Base-by-base conservation (phyloP, 768 basidiomycete species). In the Cyclocybe cylindracea region DNA sequence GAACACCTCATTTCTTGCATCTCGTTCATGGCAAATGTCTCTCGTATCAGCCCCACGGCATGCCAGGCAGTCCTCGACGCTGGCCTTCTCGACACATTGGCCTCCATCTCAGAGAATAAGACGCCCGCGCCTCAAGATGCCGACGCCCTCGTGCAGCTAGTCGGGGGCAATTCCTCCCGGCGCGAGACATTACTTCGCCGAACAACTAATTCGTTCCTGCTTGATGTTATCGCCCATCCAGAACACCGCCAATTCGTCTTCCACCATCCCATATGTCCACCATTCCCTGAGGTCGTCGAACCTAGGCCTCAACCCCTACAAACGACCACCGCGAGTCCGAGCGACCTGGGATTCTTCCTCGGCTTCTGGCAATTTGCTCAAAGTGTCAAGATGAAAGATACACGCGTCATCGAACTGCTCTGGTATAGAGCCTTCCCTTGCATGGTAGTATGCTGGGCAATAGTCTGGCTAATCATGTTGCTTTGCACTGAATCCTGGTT, bases 211-310 rank as follows among this genome's bases (percentile, higher is more conserved):
- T 47, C 51, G 2, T 43, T 53, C 34, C 46, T 56, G 10, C 46
- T 56, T 36, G 55, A 56, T 14, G 45, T 51, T 13, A 38, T 51
- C 5, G 40, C 50, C 31, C 48, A 56, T 33, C 44, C 44, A 24
- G 55, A 56, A 16, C 50, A 56, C 33, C 55, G 46, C 16, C 34
- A 51, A 11, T n/a, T 31, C 34, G 46, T 56, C 7, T 41, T 46
- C 7, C 32, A 33, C 9, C 55, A 56, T 56, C 50, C 50, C 9
- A 38, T 56, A 8, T 51, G 42, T 33, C 50, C 55, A 3, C 36
- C 48, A 31, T 41, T 49, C 13, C 39, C 47, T 4, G 32, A 10
- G 37, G 24, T n/a, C 2, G 37, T 41, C 7, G 31, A 18, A 2
- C 36, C 16, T 16, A 16, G 16, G 16, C 16, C 32, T 14, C 33